Percentiles rank a stretch among this genome's conserved stretches.
phyloP scores from a whole-genome alignment of 2,329 filamentous ascomycete species.

The Cordyceps militaris region DNA sequence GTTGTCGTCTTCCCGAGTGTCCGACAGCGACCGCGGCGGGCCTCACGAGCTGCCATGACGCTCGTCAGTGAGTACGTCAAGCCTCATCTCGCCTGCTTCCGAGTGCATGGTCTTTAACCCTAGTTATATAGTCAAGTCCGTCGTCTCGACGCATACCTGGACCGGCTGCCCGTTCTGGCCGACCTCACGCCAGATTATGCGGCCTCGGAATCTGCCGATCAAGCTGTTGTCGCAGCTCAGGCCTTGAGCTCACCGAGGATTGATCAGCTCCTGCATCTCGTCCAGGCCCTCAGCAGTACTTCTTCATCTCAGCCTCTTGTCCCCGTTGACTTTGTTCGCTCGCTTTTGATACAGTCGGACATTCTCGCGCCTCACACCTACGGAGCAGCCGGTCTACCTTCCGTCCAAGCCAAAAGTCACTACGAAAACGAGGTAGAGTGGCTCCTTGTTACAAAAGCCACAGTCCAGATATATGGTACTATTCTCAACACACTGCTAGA shows the following conservation, averaged over 20 bases:
- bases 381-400: background rate
- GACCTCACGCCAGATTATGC: slow-evolving; percentile 37
- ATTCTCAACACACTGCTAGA: slow-evolving; percentile 71
- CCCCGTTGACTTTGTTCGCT: slow-evolving; percentile 51
- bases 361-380: slow-evolving; percentile 27
- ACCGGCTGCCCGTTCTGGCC: slow-evolving; percentile 44
- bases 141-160: slow-evolving; percentile 57
- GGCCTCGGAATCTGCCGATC: slow-evolving; percentile 29
- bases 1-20: slow-evolving; percentile 4
- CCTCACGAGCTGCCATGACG: slow-evolving; percentile 30
- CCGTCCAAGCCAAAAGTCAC: slow-evolving; percentile 30
- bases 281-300: slow-evolving; percentile 64
- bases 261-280: slow-evolving; percentile 57
- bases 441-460: slow-evolving; percentile 84
- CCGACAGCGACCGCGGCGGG: background rate
- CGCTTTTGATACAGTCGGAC: slow-evolving; percentile 56
- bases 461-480: slow-evolving; percentile 81
- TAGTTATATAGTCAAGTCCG: slow-evolving; percentile 46
- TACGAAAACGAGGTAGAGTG: slow-evolving; percentile 81
- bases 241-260: slow-evolving; percentile 47
- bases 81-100: background rate
- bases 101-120: slow-evolving; percentile 14
- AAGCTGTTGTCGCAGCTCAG: slow-evolving; percentile 29
- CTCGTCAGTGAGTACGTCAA: slow-evolving; percentile 40
- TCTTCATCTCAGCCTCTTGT: slow-evolving; percentile 57